These are phyloP conservation scores for barrel medic (Medicago truncatula) DNA, from an alignment of 306 rosid genomes.

Conservation along the genomic window DNA sequence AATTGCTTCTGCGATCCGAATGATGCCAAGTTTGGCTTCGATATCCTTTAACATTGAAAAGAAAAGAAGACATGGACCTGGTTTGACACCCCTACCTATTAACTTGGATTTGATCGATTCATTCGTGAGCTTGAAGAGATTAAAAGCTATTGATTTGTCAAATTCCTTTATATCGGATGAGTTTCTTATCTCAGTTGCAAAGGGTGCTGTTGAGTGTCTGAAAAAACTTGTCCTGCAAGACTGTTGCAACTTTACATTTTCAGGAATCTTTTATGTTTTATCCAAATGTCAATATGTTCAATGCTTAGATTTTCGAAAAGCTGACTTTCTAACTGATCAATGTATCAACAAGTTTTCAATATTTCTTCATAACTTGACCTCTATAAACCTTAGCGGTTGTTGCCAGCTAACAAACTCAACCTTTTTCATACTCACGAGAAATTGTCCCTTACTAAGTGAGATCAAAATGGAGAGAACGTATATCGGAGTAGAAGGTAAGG, in stretches of 20 bases:
- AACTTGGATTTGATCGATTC: slow-evolving; percentile 44
- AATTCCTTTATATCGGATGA: slow-evolving; percentile 61
- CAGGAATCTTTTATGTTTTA: slow-evolving; percentile 59
- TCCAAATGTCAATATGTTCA: slow-evolving; percentile 53
- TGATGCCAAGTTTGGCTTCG: slow-evolving; percentile 55
- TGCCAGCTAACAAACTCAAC: slow-evolving; percentile 55
- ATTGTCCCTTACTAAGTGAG: slow-evolving; percentile 57
- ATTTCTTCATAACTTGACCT: slow-evolving; percentile 54
- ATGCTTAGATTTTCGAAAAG: slow-evolving; percentile 59
- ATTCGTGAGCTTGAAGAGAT: slow-evolving; percentile 42
- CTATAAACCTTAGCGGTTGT: slow-evolving; percentile 63
- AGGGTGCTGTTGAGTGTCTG: slow-evolving; percentile 52
- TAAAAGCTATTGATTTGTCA: slow-evolving; percentile 56
- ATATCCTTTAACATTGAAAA: slow-evolving; percentile 50
- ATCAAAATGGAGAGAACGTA: slow-evolving; percentile 63
- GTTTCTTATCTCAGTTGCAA: slow-evolving; percentile 59
- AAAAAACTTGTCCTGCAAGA: slow-evolving; percentile 60
- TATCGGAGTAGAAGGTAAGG: slow-evolving; percentile 46
- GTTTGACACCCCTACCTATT: slow-evolving; percentile 36
- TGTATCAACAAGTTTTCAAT: slow-evolving; percentile 54
- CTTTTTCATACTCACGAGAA: slow-evolving; percentile 59
- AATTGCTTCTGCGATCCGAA: slow-evolving; percentile 52
- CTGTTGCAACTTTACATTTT: slow-evolving; percentile 53
- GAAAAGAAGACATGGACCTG: slow-evolving; percentile 48
- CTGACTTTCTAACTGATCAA: slow-evolving; percentile 58